Evolutionary conservation across 2,329 filamentous ascomycete species (phyloP), one percentile per base, ranked within the genome.

Genomic region (Myriangium duriaei): DNA sequence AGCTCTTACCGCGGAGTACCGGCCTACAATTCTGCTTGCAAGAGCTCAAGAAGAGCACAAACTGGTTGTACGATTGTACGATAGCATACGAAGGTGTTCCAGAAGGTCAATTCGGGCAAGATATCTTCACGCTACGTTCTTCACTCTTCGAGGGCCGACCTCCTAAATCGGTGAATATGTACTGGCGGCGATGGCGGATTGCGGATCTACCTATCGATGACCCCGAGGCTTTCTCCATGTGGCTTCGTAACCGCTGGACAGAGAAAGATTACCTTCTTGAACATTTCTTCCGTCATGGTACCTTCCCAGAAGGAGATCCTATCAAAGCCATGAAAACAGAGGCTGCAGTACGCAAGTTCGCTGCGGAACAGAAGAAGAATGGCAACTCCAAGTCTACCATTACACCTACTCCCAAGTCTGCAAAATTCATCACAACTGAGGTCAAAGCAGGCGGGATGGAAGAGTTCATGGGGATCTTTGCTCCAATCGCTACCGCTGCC

Each of bases 81-180:
- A 74, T 95, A 36, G 86, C 84, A 6, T 95, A 95, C 55, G 86
- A 94, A 58, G 87, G 87, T 19, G 74, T 93, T 34, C 80, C 81
- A 83, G 92, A 72, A 71, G 62, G 61, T 32, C 70, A 80, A 52
- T 93, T 76, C 49, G 85, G 86, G 21, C 85, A 94, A 58, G 75
- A 91, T 33, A 76, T 81, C 51, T 95, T 91, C 58, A 85, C 81
- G 2, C 68, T 95, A 7, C 72, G 73, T 1, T 82, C 81, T 40
- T 88, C 82, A 14, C 94, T 88, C 56, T 76, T 93, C 46, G 72
- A 87, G 54, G 86, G 87, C 21, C 78, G 81, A 0, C 77, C 84
- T 0, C 87, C 87, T 4, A 91, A 84, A 55, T 92, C 83, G 2
- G 84, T 94, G 51, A 93, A 94, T 60, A 84, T 95, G 63, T 78